Evolutionary conservation across 2,329 filamentous ascomycete species (phyloP), one percentile per base, ranked within the genome.

Genomic region (Ceratocystiopsis sp.): DNA sequence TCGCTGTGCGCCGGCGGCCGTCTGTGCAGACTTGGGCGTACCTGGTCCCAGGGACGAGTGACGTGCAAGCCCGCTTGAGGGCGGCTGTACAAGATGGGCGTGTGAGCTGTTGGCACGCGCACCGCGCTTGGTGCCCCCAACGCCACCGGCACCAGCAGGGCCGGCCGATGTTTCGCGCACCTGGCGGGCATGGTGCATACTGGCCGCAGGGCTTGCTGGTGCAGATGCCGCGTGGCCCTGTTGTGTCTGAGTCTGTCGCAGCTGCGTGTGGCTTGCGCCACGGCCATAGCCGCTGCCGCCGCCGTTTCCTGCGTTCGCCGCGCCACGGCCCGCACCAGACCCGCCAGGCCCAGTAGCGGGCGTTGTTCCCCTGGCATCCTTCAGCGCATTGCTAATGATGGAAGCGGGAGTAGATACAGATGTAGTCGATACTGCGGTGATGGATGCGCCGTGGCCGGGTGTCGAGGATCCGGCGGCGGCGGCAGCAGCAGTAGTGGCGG

Each of bases 1-100:
- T 9, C 59, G 53, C 42, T 55, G 58, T 8, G 52, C 43, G 38
- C 55, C 55, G 2, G 50, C 46, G 1, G 53, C 51, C 1, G 54
- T 54, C 32, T 49, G 51, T 37, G 52, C 50, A 3, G 60, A 64
- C 54, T 78, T 78, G 11, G 75, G 72, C 3, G 74, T 78, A 25
- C 74, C 73, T 0, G 75, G 75, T 0, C 74, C 75, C 3, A 77
- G 62, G 2, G 75, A 79, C 1, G 75, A 68, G 54, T 79, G 75
- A 14, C 75, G 66, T 8, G 74, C 75, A 12, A 80, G 61, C 1
- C 67, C 67, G 52, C 73, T 78, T 2, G 73, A 74, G 4, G 69
- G 64, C 2, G 25, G 25, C 9, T 61, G 57, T 2, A 71, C 67
- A 3, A 66, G 51, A 45, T 58, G 69, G 39, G 65, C 66, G 3